phyloP scores from a whole-genome alignment of 106 monocot species.

The Ottelia alismoides region DNA sequence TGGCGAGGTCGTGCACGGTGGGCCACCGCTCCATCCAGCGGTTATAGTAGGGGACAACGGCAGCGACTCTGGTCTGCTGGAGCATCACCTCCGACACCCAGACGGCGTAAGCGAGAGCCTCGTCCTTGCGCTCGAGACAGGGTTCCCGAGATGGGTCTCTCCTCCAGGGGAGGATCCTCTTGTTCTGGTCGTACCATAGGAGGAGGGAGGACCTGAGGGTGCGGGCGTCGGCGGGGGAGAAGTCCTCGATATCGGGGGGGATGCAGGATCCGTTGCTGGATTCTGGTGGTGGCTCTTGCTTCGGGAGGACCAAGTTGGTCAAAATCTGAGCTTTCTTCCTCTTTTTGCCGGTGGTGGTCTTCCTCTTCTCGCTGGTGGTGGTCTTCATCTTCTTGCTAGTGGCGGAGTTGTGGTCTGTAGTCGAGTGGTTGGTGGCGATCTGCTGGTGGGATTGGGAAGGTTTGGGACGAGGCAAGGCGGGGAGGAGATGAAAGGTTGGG shows the following conservation, averaged over 20 bases:
- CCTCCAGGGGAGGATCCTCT: conserved; percentile 64
- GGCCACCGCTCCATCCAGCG: conserved; percentile 94
- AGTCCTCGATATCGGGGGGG: conserved; percentile 72
- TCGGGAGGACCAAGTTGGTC: no score
- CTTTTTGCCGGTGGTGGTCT: no score
- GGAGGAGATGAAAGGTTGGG: no score
- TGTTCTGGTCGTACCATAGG: conserved; percentile 69
- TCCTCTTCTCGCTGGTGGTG: no score
- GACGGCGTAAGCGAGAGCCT: conserved; percentile 63
- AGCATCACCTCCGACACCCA: conserved; percentile 99
- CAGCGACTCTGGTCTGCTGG: conserved; percentile 77
- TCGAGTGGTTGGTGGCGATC: no score
- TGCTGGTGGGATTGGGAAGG: no score
- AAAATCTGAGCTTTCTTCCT: no score
- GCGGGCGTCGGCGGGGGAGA: conserved; percentile 21
- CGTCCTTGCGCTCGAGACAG: conserved; percentile 4
- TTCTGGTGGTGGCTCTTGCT: no score
- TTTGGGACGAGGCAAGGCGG: no score
- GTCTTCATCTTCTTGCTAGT: no score
- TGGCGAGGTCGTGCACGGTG: conserved; percentile 43
- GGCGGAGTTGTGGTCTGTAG: no score
- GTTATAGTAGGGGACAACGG: conserved; percentile 62
- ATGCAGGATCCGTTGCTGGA: no score
- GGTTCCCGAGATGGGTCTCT: not conserved
- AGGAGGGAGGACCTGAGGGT: conserved; percentile 46